phyloP scores from a whole-genome alignment of 768 basidiomycete genomes.

The Neoboletus magnificus region DNA sequence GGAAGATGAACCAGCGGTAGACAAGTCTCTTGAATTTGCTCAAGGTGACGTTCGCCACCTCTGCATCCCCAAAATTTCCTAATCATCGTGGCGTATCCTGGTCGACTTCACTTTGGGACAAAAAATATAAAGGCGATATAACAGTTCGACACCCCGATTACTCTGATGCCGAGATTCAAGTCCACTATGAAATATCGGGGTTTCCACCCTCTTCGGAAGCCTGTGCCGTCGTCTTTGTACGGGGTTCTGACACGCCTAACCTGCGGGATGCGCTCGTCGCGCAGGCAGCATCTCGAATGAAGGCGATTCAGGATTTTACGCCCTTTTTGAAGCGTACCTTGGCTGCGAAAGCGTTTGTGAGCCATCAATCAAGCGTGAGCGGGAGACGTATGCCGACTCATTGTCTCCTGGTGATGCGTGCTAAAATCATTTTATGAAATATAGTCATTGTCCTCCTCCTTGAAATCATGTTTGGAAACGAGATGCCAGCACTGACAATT shows the following conservation, averaged over 20 bases:
- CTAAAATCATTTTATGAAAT: background rate
- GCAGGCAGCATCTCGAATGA: slow-evolving; percentile 15
- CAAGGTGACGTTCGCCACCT: slow-evolving; percentile 34
- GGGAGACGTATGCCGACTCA: slow-evolving; percentile 16
- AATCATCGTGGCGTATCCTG: background rate
- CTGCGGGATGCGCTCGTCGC: slow-evolving; percentile 7
- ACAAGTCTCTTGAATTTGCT: slow-evolving; percentile 36
- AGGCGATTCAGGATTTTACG: slow-evolving; percentile 6
- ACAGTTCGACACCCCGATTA: slow-evolving; percentile 2
- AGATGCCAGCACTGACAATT: slow-evolving; percentile 28
- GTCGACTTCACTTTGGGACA: background rate
- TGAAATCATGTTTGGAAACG: slow-evolving; percentile 16
- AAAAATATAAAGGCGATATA: slow-evolving; percentile 15
- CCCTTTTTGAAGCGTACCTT: slow-evolving; percentile 24
- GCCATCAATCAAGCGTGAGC: background rate
- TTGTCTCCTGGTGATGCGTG: background rate
- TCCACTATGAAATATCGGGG: slow-evolving; percentile 50
- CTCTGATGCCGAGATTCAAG: slow-evolving; percentile 3
- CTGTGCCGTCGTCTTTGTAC: slow-evolving; percentile 45
- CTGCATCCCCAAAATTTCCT: background rate
- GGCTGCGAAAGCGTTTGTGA: slow-evolving; percentile 27
- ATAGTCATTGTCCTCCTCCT: slow-evolving; percentile 21
- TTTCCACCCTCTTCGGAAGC: slow-evolving; percentile 39
- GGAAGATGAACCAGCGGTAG: slow-evolving; percentile 36
- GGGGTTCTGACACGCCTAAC: slow-evolving; percentile 19